Evolutionary conservation across 208 protist species (phyloP).

Genomic region (Zelonia costaricensis): DNA sequence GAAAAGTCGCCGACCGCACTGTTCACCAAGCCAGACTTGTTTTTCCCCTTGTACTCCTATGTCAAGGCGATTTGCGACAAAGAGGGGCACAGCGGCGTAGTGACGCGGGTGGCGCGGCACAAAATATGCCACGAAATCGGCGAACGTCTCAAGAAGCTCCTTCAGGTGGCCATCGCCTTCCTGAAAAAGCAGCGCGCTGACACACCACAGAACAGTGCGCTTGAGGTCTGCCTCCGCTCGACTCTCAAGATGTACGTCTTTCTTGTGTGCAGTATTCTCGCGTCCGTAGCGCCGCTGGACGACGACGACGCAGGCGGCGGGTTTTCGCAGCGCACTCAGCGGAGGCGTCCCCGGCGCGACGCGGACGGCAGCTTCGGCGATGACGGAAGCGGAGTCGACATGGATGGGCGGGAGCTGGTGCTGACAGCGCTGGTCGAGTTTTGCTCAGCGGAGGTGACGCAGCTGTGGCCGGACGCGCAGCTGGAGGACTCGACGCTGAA

Average conservation of each 20-base stretch:
- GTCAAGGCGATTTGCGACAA: constrained; percentile 69
- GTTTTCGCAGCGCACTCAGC: constrained; percentile 35
- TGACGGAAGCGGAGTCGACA: constrained; percentile 86
- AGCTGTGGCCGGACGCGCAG: constrained; percentile 50
- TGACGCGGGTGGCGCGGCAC: constrained; percentile 67
- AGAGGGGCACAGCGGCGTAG: constrained; percentile 7
- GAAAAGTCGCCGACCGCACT: constrained; percentile 86
- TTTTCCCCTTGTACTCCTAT: constrained; percentile 71
- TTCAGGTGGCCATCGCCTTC: constrained; percentile 72
- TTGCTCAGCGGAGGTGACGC: constrained; percentile 58
- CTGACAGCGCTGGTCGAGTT: constrained; percentile 80
- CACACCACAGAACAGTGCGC: constrained; percentile 28
- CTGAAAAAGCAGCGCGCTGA: constrained; percentile 39
- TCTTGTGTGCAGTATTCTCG: constrained; percentile 68
- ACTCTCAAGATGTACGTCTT: constrained; percentile 91
- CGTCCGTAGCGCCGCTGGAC: constrained; percentile 45
- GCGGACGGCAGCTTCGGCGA: constrained; percentile 75
- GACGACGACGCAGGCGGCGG: constrained; percentile 43
- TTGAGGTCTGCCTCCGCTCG: constrained; percentile 71
- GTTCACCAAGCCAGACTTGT: constrained; percentile 73
- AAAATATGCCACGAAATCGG: constrained; percentile 90
- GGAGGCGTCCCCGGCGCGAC: constrained; percentile 41
- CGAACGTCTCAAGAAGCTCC: constrained; percentile 82
- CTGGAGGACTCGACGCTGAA: constrained; percentile 72
- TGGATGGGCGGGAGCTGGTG: constrained; percentile 86